Conservation (phyloP, 768 basidiomycete genomes). For the Termitomyces sp. region DNA sequence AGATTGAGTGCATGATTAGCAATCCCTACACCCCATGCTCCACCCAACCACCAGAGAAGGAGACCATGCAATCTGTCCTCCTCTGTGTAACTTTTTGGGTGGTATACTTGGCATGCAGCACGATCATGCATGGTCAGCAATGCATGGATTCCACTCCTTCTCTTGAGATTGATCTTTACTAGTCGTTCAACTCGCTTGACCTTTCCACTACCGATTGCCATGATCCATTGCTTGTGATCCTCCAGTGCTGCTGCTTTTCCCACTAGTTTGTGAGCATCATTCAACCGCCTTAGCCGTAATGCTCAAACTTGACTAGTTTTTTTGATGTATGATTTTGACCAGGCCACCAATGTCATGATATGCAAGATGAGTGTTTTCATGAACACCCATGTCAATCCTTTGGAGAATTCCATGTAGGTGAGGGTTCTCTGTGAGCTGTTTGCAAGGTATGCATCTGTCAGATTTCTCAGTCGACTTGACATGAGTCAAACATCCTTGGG, state of each 20-base stretch:
- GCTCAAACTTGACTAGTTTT: conserved; percentile 8
- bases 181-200: conserved; percentile 16
- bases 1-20: conserved; percentile 14
- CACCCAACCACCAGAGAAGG: conserved; percentile 21
- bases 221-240: conserved; percentile 17
- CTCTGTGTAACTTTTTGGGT: conserved; percentile 20
- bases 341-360: conserved; percentile 17
- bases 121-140: not conserved
- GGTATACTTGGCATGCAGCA: conserved; percentile 11
- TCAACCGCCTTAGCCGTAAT: conserved; percentile 3
- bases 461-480: not conserved
- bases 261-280: conserved; percentile 16
- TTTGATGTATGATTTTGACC: not conserved
- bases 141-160: not conserved
- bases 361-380: conserved; percentile 10
- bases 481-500: not conserved
- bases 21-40: conserved; percentile 18
- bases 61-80: conserved; percentile 16
- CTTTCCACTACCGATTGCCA: conserved; percentile 21
- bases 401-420: conserved; percentile 12
- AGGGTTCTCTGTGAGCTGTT: not conserved
- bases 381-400: conserved; percentile 4
- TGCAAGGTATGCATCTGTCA: not conserved
- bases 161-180: conserved; percentile 12
- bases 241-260: conserved; percentile 10